Evolutionary conservation across 371 early-diverging fungal species (phyloP).

Genomic region (Saksenaea vasiformis): DNA sequence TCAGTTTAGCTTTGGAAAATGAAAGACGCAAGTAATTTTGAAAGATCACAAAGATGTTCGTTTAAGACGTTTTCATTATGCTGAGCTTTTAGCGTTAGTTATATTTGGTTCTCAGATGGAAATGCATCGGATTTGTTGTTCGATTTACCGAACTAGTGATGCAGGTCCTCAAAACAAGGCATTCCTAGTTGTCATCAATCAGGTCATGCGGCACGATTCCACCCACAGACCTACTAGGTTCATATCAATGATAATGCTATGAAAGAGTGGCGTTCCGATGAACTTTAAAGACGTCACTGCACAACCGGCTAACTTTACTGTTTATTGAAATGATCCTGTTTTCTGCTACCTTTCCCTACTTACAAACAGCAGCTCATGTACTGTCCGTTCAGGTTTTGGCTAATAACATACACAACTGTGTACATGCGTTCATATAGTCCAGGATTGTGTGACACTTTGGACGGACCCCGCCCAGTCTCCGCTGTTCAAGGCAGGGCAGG

Average conservation of each 20-base stretch:
- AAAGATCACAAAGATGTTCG: no score
- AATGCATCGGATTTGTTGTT: no score
- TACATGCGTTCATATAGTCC: not conserved
- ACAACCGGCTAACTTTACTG: not conserved
- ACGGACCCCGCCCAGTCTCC: conserved; percentile 2
- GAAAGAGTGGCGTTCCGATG: not conserved
- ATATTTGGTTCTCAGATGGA: no score
- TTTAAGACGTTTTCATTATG: no score
- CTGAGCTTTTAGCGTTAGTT: no score
- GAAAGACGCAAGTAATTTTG: no score
- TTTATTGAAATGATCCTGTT: no score
- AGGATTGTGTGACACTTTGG: conserved; percentile 3
- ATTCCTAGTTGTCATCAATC: not conserved
- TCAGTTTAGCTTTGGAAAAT: no score
- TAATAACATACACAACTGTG: not conserved
- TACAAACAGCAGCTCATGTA: no score
- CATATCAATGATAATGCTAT: not conserved
- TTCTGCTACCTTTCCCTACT: no score
- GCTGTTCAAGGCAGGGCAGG: conserved; percentile 1
- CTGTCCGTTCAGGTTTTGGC: no score
- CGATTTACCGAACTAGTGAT: not conserved
- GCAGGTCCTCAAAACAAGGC: not conserved
- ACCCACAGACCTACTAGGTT: not conserved
- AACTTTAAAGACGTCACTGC: not conserved
- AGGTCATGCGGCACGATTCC: not conserved